Evolutionary conservation across 805 yeast species (phyloP), one percentile per base, ranked within the genome.

Genomic region (Debaryomyces maramus): DNA sequence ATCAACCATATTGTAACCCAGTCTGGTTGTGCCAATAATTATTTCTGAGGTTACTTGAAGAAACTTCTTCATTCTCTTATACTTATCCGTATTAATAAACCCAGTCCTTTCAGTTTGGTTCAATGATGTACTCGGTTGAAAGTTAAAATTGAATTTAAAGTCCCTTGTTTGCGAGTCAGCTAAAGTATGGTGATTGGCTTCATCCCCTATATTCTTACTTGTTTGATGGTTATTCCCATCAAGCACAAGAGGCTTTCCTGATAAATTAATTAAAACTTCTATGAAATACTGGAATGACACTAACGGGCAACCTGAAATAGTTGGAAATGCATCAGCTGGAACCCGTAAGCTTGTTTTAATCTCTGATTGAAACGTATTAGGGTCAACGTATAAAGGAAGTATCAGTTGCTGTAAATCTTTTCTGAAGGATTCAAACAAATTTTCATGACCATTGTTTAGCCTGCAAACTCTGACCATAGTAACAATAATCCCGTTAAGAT

Each of bases 311-410:
- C 85, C 85, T 13, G 78, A 72, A 10, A 88, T 85, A 0, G 96
- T 86, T 0, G 96, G 95, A 56, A 89, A 88, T 0, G 86, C 81
- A 51, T 89, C 96, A 0, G 85, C 78, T 0, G 97, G 97, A 0
- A 89, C 81, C 45, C 81, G 70, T 15, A 89, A 61, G 29, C 78
- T 75, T 0, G 90, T 78, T 22, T 77, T 77, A 7, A 83, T 70
- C 23, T 77, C 81, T 29, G 81, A 72, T 13, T 71, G 61, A 28
- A 80, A 65, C 1, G 84, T 73, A 10, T 55, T 65, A 0, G 90
- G 88, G 55, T 88, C 90, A n/a, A 88, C 78, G 47, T 80, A 83
- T 9, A 89, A 63, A 1, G 97, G 96, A 1, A 84, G 72, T 1
- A 88, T 76, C 24, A 78, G 74, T 61, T 89, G 97, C 26, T 83